These are phyloP conservation scores for Diaporthe longicolla DNA, from an alignment of 2,329 filamentous ascomycete species.

Conservation along the genomic window DNA sequence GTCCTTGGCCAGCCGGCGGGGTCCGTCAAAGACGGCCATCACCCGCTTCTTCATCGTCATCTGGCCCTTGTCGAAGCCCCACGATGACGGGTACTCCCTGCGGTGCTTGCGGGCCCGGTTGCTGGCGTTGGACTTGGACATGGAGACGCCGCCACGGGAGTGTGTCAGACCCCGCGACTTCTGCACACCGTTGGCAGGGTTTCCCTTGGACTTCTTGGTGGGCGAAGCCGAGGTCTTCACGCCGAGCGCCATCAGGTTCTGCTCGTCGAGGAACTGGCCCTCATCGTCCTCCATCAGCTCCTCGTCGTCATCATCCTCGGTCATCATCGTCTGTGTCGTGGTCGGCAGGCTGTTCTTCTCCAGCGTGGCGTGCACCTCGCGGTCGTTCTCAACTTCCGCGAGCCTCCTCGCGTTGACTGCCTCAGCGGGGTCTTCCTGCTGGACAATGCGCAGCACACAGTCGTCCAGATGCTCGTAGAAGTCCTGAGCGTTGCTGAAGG, in stretches of 20 bases:
- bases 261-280: slow-evolving; percentile 67
- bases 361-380: slow-evolving; percentile 72
- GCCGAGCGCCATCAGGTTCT: slow-evolving; percentile 64
- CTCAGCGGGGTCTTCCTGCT: slow-evolving; percentile 79
- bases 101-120: slow-evolving; percentile 86
- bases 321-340: slow-evolving; percentile 50
- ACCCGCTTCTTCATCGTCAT: slow-evolving; percentile 99
- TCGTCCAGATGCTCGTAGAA: slow-evolving; percentile 97
- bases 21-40: slow-evolving; percentile 91
- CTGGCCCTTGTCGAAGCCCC: slow-evolving; percentile 92
- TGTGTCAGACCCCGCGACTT: slow-evolving; percentile 82
- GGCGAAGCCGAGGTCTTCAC: slow-evolving; percentile 58
- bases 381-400: slow-evolving; percentile 75
- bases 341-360: slow-evolving; percentile 74
- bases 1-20: slow-evolving; percentile 91
- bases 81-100: slow-evolving; percentile 92
- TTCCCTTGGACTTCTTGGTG: slow-evolving; percentile 70
- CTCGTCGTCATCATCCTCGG: slow-evolving; percentile 61
- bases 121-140: slow-evolving; percentile 58
- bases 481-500: slow-evolving; percentile 93
- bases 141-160: slow-evolving; percentile 79
- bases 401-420: slow-evolving; percentile 77
- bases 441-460: slow-evolving; percentile 79
- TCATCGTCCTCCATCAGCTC: slow-evolving; percentile 67
- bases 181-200: slow-evolving; percentile 70